These are phyloP conservation scores for Udeniomyces megalosporus DNA, from an alignment of 768 basidiomycete genomes.

Conservation along the genomic window DNA sequence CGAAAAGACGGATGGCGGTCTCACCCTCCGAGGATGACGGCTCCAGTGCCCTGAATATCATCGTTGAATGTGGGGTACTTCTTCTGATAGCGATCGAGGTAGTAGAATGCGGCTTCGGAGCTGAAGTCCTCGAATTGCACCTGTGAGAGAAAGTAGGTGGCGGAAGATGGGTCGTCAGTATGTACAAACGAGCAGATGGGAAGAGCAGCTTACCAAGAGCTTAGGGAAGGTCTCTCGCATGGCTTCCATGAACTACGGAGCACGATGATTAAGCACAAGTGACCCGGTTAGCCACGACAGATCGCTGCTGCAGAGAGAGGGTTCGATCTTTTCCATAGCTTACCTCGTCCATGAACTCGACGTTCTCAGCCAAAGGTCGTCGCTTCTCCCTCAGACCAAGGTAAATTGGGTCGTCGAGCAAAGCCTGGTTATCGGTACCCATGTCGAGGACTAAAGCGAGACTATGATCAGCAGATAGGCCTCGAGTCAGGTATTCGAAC, in stretches of 20 bases:
- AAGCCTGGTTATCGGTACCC: constrained; percentile 68
- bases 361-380: constrained; percentile 34
- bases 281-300: no score
- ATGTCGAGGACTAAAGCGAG: constrained; percentile 60
- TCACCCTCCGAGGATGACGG: constrained; percentile 74
- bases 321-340: no score
- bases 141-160: not conserved
- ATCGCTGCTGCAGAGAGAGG: no score
- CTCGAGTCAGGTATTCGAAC: not conserved
- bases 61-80: constrained; percentile 36
- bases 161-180: not conserved
- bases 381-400: constrained; percentile 54
- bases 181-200: no score
- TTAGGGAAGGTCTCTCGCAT: constrained; percentile 60
- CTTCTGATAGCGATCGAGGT: constrained; percentile 57
- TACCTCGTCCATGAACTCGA: constrained; percentile 93
- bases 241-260: no score
- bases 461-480: not conserved
- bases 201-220: no score
- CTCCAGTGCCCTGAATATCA: constrained; percentile 45
- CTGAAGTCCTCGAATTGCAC: constrained; percentile 55
- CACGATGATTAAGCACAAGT: no score
- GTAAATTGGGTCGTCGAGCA: constrained; percentile 74
- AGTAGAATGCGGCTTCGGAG: constrained; percentile 76
- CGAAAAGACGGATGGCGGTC: no score